phyloP scores from a whole-genome alignment of 1,284 basidiomycete species.

The Ganoderma multipileum region DNA sequence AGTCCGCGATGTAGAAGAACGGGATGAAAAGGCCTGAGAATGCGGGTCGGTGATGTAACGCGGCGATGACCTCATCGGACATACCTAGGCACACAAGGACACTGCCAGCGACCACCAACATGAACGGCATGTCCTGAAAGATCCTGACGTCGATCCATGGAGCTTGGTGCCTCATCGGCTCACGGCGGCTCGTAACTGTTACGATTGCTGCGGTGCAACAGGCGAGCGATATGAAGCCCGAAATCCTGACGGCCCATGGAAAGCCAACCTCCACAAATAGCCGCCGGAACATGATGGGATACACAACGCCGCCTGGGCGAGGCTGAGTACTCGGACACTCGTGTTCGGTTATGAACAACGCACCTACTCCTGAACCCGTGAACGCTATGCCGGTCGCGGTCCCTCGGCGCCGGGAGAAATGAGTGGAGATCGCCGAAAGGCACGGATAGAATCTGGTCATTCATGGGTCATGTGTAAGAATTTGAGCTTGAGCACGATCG shows the following conservation, averaged over 20 bases:
- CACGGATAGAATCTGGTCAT: conserved; percentile 49
- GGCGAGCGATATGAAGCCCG: conserved; percentile 28
- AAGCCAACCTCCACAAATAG: conserved; percentile 36
- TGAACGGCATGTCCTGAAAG: conserved; percentile 39
- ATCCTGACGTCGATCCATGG: conserved; percentile 35
- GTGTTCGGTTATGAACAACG: conserved; percentile 1
- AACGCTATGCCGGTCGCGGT: conserved; percentile 60
- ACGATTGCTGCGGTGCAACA: conserved; percentile 42
- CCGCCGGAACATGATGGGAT: conserved; percentile 33
- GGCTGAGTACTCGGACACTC: neutral
- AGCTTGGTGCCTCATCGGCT: conserved; percentile 8
- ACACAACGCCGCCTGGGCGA: conserved; percentile 34
- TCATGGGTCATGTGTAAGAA: neutral
- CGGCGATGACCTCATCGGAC: neutral
- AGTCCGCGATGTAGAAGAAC: conserved; percentile 39
- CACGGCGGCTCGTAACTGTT: conserved; percentile 44
- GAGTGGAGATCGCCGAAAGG: conserved; percentile 46
- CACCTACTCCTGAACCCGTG: conserved; percentile 32
- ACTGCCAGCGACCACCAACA: conserved; percentile 37
- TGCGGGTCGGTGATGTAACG: neutral
- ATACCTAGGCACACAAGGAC: conserved; percentile 38
- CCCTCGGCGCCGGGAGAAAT: conserved; percentile 54
- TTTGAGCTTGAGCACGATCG: conserved; percentile 18
- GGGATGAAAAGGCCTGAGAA: conserved; percentile 57
- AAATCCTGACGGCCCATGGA: conserved; percentile 36